Evolutionary conservation across 2,329 filamentous ascomycete genomes (phyloP).

Genomic region (Claviceps quebecensis): DNA sequence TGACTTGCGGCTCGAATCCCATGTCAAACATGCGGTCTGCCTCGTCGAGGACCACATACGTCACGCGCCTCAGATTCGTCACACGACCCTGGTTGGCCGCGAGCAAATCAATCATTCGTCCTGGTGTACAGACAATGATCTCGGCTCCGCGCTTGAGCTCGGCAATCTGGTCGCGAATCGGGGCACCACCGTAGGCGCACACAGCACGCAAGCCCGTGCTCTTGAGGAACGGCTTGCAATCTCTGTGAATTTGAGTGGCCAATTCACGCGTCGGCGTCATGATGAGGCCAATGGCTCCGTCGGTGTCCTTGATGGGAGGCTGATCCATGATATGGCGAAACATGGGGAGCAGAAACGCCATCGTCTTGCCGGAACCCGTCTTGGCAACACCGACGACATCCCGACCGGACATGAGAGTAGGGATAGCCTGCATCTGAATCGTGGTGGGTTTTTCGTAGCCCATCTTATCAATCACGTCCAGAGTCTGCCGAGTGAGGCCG

Average conservation of each 20-base stretch:
- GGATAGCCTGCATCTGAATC: conserved; percentile 90
- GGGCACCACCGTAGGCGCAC: conserved; percentile 86
- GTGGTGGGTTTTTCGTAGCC: conserved; percentile 82
- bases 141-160: conserved; percentile 91
- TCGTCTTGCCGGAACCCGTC: conserved; percentile 93
- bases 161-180: conserved; percentile 95
- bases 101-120: conserved; percentile 87
- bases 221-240: conserved; percentile 89
- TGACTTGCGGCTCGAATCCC: conserved; percentile 97
- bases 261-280: conserved; percentile 92
- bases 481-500: conserved; percentile 70
- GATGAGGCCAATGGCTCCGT: conserved; percentile 78
- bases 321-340: conserved; percentile 97
- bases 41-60: conserved; percentile 91
- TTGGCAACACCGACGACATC: conserved; percentile 96
- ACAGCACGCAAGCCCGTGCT: conserved; percentile 73
- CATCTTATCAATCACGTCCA: conserved; percentile 70
- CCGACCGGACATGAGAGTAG: conserved; percentile 86
- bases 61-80: conserved; percentile 77
- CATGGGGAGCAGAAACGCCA: conserved; percentile 92
- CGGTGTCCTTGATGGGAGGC: conserved; percentile 61
- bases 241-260: conserved; percentile 82
- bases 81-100: conserved; percentile 90
- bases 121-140: conserved; percentile 88
- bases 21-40: conserved; percentile 99